Evolutionary conservation across 1,139 yeast species (phyloP), one percentile per base, ranked within the genome.

Genomic region (Cylindricascospora bacillispora): DNA sequence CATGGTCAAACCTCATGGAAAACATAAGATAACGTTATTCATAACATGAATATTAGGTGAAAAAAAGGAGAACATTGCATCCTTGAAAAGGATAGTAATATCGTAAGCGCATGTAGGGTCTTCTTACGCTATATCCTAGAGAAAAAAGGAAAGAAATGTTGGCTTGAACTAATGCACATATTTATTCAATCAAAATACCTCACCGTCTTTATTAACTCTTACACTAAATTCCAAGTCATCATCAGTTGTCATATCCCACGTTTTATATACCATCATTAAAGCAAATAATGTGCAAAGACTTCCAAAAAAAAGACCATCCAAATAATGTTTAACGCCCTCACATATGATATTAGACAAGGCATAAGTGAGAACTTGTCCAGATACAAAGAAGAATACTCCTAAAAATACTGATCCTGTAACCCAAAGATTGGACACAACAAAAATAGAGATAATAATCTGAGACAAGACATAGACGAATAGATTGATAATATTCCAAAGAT

Each of bases 211-310:
- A 29, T 49, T 47, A 7, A 56, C 49, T 37, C 60, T 57, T 31
- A 83, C 93, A 30, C 89, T 73, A 54, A 89, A 89, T 57, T 89
- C 98, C 47, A 86, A 71, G 54, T 89, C 97, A 49, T 89, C 97
- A 36, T 76, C 73, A n/a, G 97, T 89, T 32, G 89, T 78, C 71
- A 83, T 81, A 48, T 86, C 95, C 95, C 97, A 89, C 45, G 75
- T 82, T 57, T 89, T 86, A 62, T 85, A 86, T 34, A 86, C 64
- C 97, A 89, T 86, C 94, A 89, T 85, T 33, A 79, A 62, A 5
- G 93, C 68, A 47, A 83, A 80, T 29, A 83, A 54, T 51, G 81
- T 82, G 49, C 93, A 73, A 26, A 82, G 47, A 20, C 92, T 68
- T 15, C 86, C 93, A 48, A 86, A 81, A 52, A 86, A 79, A 20